phyloP scores from a whole-genome alignment of 495 filamentous ascomycete species.

The Lentithecium fluviatile region DNA sequence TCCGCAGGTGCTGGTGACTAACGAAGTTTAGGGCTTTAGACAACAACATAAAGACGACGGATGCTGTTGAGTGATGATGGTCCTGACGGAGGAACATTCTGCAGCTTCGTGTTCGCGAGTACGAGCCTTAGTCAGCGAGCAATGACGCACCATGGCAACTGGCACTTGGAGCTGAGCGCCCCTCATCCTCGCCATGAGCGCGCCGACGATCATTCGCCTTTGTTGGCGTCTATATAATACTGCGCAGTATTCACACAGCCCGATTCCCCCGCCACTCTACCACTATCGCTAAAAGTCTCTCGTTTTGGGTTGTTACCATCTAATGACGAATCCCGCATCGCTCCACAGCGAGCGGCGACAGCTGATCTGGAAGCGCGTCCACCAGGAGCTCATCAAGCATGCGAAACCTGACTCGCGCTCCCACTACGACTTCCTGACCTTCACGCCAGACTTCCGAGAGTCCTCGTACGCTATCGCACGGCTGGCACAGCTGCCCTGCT shows the following conservation, averaged over 20 bases:
- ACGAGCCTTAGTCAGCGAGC: not conserved
- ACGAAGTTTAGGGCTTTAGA: no score
- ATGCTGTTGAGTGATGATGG: no score
- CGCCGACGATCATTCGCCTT: no score
- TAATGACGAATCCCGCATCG: not conserved
- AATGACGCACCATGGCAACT: not conserved
- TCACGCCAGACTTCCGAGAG: constrained; percentile 21
- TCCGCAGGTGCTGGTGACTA: no score
- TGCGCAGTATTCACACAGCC: no score
- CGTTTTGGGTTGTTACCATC: not conserved
- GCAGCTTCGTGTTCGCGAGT: not conserved
- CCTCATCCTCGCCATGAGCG: no score
- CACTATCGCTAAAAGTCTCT: not conserved
- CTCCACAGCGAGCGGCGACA: not conserved
- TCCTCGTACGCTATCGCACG: constrained; percentile 13
- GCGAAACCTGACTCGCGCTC: constrained; percentile 25
- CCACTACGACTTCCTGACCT: constrained; percentile 18
- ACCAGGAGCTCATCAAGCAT: constrained; percentile 7
- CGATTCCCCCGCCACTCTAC: not conserved
- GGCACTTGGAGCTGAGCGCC: not conserved
- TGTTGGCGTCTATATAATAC: no score
- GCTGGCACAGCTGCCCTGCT: constrained; percentile 2
- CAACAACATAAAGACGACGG: no score
- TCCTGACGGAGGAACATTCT: no score
- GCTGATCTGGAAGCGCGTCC: not conserved